Evolutionary conservation across 192 early-diverging fungal genomes (phyloP), one percentile per base, ranked within the genome.

Genomic region (Dissophora globulifera): DNA sequence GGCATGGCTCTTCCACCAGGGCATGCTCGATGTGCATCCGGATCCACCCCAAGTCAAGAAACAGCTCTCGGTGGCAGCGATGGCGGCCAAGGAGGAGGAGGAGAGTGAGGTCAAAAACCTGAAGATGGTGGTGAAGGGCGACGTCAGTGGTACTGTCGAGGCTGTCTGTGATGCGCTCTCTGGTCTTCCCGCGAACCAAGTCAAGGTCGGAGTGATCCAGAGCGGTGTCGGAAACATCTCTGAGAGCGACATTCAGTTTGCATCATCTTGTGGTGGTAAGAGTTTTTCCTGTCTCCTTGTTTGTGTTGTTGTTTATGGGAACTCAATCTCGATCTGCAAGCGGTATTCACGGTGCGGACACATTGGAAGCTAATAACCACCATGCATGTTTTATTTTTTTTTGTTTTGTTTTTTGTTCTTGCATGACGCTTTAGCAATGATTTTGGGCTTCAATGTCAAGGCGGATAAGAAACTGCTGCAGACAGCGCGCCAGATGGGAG

Each of bases 131-230:
- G 79, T 95, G 23, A 95, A 95, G 80, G 88, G 91, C 82, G 97
- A 99, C 72, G 97, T 99, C 3, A 92, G 93, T 60, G 97, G 97
- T 29, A 93, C 95, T 4, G 84, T 93, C 17, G 97, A 97, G 69
- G 96, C 97, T 0, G 84, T 99, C 1, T 80, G 85, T 0, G 91
- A 91, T 54, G 88, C 89, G 5, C 78, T 99, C 16, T 62, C 85
- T 46, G 86, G 87, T n/a, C 62, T 99, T 8, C 94, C 93, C 0
- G 87, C 82, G 23, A 88, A 93, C 63, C 90, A 95, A 57, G 91
- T 94, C 42, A 69, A 83, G 9, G 79, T 90, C 46, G 86, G 88
- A 31, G 87, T 97, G 19, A 85, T 97, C 25, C 79, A 83, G 61
- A 84, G 85, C 13, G 92, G 94, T 10, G 96, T 99, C 1, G 97